These are phyloP conservation scores for Paecilomyces sp. DNA, from an alignment of 2,329 filamentous ascomycete genomes.

Conservation along the genomic window DNA sequence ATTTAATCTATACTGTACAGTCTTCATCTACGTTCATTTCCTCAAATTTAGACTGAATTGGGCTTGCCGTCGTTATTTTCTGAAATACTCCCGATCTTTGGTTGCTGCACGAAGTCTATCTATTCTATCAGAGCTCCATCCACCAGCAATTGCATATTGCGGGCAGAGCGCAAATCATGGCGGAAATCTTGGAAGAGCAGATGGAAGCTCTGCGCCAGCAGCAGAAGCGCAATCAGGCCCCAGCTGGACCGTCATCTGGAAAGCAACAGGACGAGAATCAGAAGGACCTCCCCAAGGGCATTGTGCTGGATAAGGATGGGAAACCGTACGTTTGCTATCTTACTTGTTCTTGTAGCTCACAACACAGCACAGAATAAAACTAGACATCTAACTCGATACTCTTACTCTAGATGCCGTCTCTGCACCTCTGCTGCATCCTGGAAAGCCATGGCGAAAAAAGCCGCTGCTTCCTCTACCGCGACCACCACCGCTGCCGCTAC, in stretches of 20 bases:
- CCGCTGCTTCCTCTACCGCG: conserved; percentile 16
- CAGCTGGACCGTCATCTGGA: conserved; percentile 9
- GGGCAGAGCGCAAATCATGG: conserved; percentile 4
- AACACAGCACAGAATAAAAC: neutral
- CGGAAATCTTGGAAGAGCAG: conserved; percentile 17
- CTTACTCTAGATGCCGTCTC: conserved; percentile 36
- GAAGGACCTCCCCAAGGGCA: conserved; percentile 35
- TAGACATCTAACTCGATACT: neutral
- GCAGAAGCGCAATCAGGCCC: conserved; percentile 1
- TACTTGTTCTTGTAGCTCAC: neutral
- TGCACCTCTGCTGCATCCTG: conserved; percentile 43
- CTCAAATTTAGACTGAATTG: too few relatives aligned
- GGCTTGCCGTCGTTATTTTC: too few relatives aligned
- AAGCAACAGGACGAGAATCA: conserved; percentile 14
- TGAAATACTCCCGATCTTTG: too few relatives aligned
- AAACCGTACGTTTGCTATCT: conserved; percentile 36
- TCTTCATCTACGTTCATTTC: neutral
- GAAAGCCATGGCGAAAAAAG: conserved; percentile 37
- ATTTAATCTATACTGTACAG: too few relatives aligned
- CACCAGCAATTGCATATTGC: too few relatives aligned
- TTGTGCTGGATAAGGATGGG: conserved; percentile 44
- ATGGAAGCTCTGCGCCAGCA: conserved; percentile 6
- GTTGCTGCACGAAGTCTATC: neutral
- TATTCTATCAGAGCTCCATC: too few relatives aligned
- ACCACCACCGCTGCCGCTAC: conserved; percentile 12